These are phyloP conservation scores for Botrytis fabae DNA, from an alignment of 2,329 filamentous ascomycete species.

Conservation along the genomic window DNA sequence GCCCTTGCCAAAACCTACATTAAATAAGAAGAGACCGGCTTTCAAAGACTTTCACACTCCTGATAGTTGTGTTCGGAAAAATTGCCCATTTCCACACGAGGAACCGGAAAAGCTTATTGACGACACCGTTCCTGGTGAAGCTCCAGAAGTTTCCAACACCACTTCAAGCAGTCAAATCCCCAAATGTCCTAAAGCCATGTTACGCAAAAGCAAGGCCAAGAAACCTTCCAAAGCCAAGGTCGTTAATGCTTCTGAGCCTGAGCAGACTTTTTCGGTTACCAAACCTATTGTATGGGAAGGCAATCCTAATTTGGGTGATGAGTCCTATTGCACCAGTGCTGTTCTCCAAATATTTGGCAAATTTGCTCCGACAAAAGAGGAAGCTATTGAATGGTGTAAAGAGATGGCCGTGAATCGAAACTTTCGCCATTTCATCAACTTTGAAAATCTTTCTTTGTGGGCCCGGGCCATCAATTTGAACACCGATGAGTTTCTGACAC, in stretches of 20 bases:
- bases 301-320: not conserved
- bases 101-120: slow-evolving; percentile 4
- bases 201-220: not conserved
- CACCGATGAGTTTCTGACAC: not conserved
- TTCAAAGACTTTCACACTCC: not conserved
- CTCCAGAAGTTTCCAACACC: too few species aligned
- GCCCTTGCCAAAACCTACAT: not conserved
- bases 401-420: slow-evolving; percentile 8
- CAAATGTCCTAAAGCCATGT: not conserved
- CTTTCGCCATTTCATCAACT: not conserved
- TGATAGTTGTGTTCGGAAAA: not conserved
- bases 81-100: not conserved
- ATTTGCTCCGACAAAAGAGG: not conserved
- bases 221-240: not conserved
- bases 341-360: slow-evolving; percentile 4
- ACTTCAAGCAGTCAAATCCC: not conserved
- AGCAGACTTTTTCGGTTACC: not conserved
- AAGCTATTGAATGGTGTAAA: not conserved
- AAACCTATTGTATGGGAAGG: not conserved
- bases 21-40: not conserved
- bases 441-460: not conserved
- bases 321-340: not conserved
- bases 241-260: not conserved
- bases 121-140: not conserved
- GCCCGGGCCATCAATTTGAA: not conserved